Percentiles rank a stretch among this genome's conserved stretches.
These are phyloP conservation scores for Agastache rugosa DNA, from an alignment of 257 asterid species.

Conservation along the genomic window DNA sequence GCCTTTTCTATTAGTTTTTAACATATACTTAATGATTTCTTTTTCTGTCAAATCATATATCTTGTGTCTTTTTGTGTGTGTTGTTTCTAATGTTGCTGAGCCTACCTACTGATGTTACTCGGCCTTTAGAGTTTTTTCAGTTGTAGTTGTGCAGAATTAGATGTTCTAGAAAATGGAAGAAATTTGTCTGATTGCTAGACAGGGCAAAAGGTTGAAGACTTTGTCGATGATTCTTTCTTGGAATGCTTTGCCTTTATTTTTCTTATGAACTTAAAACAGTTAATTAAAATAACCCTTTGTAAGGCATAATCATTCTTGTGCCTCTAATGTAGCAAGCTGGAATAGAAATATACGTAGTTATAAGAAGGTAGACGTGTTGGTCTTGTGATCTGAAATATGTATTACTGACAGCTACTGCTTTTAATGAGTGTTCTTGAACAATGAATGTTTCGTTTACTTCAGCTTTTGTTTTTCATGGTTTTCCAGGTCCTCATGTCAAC, in stretches of 20 bases:
- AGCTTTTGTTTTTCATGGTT: conserved; percentile 31
- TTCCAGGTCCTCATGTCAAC: conserved; percentile 84
- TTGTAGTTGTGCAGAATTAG: conserved; percentile 10
- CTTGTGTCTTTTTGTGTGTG: conserved; percentile 20
- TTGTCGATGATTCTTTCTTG: conserved; percentile 2
- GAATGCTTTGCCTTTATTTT: conserved; percentile 1
- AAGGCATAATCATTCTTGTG: background rate
- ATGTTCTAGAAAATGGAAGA: background rate
- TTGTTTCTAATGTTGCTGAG: conserved; percentile 12
- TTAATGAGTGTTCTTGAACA: background rate
- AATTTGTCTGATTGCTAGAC: background rate
- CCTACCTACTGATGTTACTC: conserved; percentile 20
- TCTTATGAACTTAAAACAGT: background rate
- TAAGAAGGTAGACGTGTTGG: conserved; percentile 18
- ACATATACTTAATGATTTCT: background rate
- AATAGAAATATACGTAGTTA: background rate
- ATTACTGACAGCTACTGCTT: background rate
- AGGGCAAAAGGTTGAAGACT: conserved; percentile 27
- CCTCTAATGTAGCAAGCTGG: background rate
- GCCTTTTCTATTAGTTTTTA: conserved; percentile 27
- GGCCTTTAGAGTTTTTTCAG: background rate
- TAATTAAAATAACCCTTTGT: background rate
- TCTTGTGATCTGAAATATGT: conserved; percentile 20
- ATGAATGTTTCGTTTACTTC: background rate
- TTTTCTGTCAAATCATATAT: conserved; percentile 13